Conservation (phyloP, 1,139 yeast species). For the Taiozyma sp. region DNA sequence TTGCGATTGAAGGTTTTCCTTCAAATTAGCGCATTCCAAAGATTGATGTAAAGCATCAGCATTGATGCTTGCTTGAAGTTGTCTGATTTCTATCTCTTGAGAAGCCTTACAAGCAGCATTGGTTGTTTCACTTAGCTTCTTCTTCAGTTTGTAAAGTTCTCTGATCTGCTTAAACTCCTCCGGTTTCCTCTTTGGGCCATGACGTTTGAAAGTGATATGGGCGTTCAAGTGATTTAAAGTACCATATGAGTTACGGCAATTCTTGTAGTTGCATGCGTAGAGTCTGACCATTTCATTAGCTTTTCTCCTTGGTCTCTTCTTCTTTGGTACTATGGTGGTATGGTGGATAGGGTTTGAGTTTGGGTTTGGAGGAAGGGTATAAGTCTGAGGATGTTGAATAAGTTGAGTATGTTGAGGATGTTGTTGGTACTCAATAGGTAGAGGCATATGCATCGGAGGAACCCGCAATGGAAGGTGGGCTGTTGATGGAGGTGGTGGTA, state of each 20-base stretch:
- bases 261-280: constrained; percentile 55
- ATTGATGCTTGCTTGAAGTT: background rate
- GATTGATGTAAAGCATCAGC: background rate
- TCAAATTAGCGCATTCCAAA: background rate
- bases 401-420: background rate
- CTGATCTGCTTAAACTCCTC: constrained; percentile 58
- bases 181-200: constrained; percentile 65
- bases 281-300: constrained; percentile 68
- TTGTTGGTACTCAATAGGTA: background rate
- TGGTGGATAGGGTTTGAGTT: background rate
- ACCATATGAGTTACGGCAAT: constrained; percentile 71
- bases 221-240: constrained; percentile 75
- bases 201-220: constrained; percentile 67
- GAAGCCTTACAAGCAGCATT: background rate
- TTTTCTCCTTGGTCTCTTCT: constrained; percentile 55
- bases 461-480: background rate
- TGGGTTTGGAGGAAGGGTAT: background rate
- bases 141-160: constrained; percentile 22
- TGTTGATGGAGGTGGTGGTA: background rate
- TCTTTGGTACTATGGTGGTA: constrained; percentile 23
- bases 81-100: background rate
- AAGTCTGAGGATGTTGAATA: background rate
- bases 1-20: constrained; percentile 2
- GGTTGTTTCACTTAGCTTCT: constrained; percentile 14
- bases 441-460: background rate